Evolutionary conservation across 192 early-diverging fungal genomes (phyloP).

Genomic region (Mortierella claussenii): DNA sequence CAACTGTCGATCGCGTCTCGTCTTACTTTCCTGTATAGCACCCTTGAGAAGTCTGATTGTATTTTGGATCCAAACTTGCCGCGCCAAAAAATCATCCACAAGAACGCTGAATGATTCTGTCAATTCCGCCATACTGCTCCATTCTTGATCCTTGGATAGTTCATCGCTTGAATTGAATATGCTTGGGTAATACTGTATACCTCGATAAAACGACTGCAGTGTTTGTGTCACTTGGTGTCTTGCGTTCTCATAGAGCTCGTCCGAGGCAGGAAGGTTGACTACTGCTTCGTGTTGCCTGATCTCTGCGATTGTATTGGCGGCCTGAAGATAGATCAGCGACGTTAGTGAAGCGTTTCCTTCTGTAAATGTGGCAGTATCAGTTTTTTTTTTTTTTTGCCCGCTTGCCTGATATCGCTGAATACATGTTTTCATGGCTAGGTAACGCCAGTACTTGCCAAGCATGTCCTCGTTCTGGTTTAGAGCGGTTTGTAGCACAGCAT

Average conservation of each 20-base stretch:
- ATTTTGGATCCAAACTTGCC: slow-evolving; percentile 15
- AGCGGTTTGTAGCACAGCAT: background rate
- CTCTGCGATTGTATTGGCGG: background rate
- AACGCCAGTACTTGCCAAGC: slow-evolving; percentile 23
- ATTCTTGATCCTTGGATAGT: slow-evolving; percentile 10
- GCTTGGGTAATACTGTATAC: slow-evolving; percentile 15
- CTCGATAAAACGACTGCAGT: slow-evolving; percentile 12
- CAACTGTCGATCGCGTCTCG: background rate
- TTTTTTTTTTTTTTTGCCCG: no score
- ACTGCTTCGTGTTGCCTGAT: slow-evolving; percentile 2
- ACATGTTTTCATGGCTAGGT: slow-evolving; percentile 16
- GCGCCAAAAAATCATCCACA: background rate
- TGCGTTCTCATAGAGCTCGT: slow-evolving; percentile 2
- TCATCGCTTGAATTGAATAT: background rate
- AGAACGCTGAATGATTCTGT: background rate
- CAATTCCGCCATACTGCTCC: slow-evolving; percentile 13
- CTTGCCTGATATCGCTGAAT: slow-evolving; percentile 26
- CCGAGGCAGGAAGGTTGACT: background rate
- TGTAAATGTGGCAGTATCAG: no score
- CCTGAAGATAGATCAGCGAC: no score
- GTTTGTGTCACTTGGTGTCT: background rate
- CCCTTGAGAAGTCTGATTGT: background rate
- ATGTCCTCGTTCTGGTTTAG: background rate
- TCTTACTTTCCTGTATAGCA: slow-evolving; percentile 11
- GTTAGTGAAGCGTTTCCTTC: no score